phyloP scores from a whole-genome alignment of 129 eudicot species.

The Cynara cardunculus region DNA sequence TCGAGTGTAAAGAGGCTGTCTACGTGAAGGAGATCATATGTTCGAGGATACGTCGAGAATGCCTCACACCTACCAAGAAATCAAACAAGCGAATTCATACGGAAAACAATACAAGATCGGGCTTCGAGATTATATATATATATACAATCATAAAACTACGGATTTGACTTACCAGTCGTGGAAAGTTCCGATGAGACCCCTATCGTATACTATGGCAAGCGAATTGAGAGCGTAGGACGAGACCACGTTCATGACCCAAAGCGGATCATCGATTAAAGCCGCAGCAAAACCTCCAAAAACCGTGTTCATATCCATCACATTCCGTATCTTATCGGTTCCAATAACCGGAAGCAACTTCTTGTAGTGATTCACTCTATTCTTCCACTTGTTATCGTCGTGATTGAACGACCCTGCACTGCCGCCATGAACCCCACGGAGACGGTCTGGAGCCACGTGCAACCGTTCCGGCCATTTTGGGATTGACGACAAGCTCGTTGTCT shows the following conservation, averaged over 20 bases:
- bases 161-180: constrained; percentile 76
- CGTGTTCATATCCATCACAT: constrained; percentile 97
- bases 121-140: not conserved
- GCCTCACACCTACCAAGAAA: constrained; percentile 82
- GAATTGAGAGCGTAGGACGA: constrained; percentile 88
- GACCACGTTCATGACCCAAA: constrained; percentile 97
- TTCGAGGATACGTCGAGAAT: constrained; percentile 95
- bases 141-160: not conserved
- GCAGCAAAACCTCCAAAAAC: constrained; percentile 92
- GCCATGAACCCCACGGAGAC: constrained; percentile 70
- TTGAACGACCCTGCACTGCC: constrained; percentile 81
- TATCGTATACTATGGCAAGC: constrained; percentile 77
- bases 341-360: constrained; percentile 71
- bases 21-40: constrained; percentile 91
- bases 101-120: not conserved
- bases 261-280: constrained; percentile 58
- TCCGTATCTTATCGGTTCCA: constrained; percentile 81
- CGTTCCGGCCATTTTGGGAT: constrained; percentile 83
- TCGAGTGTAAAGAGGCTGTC: constrained; percentile 89
- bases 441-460: constrained; percentile 67
- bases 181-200: constrained; percentile 86
- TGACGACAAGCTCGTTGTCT: constrained; percentile 45
- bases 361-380: constrained; percentile 62
- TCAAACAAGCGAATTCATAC: not conserved
- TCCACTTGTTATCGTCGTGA: constrained; percentile 76